A percentile compares a stretch with the other conserved stretches of the same genome.
These are phyloP conservation scores for Fusarium poae DNA, from an alignment of 2,329 filamentous ascomycete genomes.

Conservation along the genomic window DNA sequence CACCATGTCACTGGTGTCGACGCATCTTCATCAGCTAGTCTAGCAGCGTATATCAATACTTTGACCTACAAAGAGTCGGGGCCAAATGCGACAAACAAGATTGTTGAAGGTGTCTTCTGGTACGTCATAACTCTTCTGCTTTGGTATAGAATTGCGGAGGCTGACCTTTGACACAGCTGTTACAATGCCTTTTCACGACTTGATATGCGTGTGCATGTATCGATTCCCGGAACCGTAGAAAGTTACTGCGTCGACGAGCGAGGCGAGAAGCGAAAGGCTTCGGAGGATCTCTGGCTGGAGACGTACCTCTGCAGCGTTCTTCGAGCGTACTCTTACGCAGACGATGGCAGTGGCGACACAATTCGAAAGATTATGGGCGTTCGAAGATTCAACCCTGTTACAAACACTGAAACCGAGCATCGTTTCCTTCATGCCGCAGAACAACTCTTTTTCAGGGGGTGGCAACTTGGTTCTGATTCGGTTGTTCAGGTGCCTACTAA, in stretches of 20 bases:
- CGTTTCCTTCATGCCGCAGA: slow-evolving; percentile 95
- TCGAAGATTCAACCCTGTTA: slow-evolving; percentile 95
- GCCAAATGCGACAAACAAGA: slow-evolving; percentile 79
- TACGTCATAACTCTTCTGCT: slow-evolving; percentile 56
- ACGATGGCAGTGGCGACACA: slow-evolving; percentile 92
- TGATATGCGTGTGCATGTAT: slow-evolving; percentile 98
- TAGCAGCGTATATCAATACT: slow-evolving; percentile 98
- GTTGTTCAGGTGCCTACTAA: slow-evolving; percentile 98
- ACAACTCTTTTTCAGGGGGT: slow-evolving; percentile 93
- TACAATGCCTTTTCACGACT: slow-evolving; percentile 99
- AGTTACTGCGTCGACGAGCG: slow-evolving; percentile 98
- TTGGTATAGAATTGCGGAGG: slow-evolving; percentile 34
- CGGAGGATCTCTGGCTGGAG: slow-evolving; percentile 95
- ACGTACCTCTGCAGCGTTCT: slow-evolving; percentile 97
- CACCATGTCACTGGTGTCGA: slow-evolving; percentile 98
- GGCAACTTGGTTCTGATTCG: slow-evolving; percentile 95
- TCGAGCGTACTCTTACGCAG: slow-evolving; percentile 94
- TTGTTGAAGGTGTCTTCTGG: slow-evolving; percentile 95
- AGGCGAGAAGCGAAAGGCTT: slow-evolving; percentile 92
- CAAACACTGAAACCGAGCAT: slow-evolving; percentile 97
- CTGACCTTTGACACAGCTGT: slow-evolving; percentile 67
- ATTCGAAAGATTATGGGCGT: slow-evolving; percentile 99
- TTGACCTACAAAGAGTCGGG: slow-evolving; percentile 90
- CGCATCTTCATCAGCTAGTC: slow-evolving; percentile 94
- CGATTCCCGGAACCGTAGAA: slow-evolving; percentile 95